Percentiles rank a stretch among this genome's conserved stretches.
Conservation (phyloP, 768 basidiomycete genomes). For the Nevesoporus exiguus region DNA sequence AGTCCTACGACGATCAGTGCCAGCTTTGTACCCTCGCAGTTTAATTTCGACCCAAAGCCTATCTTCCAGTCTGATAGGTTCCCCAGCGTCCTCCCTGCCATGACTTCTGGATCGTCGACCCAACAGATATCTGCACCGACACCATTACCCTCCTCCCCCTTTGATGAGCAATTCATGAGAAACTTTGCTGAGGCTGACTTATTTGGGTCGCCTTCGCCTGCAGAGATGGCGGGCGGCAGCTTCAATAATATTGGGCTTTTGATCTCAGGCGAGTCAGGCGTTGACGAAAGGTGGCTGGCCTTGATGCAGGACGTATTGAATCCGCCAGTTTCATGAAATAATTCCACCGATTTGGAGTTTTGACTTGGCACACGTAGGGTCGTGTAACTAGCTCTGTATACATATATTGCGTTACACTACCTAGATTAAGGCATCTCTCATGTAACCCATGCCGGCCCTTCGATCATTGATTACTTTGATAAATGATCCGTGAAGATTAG, state of each 20-base stretch:
- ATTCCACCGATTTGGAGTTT: neutral
- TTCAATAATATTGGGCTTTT: constrained; percentile 45
- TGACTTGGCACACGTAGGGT: neutral
- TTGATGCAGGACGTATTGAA: constrained; percentile 62
- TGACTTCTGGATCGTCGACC: constrained; percentile 2
- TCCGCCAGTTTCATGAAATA: constrained; percentile 19
- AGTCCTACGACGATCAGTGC: constrained; percentile 6
- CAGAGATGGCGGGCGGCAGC: neutral
- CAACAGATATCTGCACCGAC: constrained; percentile 11
- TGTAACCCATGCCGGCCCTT: constrained; percentile 16
- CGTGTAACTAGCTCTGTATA: neutral
- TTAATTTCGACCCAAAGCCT: constrained; percentile 9
- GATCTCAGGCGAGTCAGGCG: constrained; percentile 54
- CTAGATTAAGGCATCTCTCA: constrained; percentile 18
- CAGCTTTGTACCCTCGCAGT: constrained; percentile 6
- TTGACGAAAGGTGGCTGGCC: constrained; percentile 64
- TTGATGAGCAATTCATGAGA: constrained; percentile 19
- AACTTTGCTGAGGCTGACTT: constrained; percentile 14
- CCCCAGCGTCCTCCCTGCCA: neutral
- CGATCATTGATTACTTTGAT: constrained; percentile 24
- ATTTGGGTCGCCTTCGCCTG: constrained; percentile 11
- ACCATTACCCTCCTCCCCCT: constrained; percentile 2
- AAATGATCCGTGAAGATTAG: constrained; percentile 27
- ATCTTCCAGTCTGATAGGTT: constrained; percentile 12
- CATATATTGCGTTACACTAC: constrained; percentile 6